These are phyloP conservation scores for Lipomyces sp. DNA, from an alignment of 805 yeast genomes.

Conservation along the genomic window DNA sequence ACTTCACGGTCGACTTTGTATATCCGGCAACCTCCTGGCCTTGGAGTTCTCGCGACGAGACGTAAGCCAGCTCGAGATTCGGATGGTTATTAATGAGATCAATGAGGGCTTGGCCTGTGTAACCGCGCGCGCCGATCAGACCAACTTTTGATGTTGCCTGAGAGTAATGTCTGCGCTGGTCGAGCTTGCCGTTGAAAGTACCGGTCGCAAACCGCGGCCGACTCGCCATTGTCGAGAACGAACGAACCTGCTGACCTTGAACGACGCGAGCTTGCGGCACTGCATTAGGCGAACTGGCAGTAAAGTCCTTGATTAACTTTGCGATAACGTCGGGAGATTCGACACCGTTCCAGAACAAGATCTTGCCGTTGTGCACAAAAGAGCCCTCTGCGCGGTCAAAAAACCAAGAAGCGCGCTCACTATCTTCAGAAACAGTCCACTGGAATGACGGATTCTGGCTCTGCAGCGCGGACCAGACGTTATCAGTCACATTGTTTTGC, in stretches of 20 bases:
- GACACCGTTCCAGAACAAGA: conserved; percentile 93
- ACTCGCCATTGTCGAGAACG: conserved; percentile 11
- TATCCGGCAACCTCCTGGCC: conserved; percentile 88
- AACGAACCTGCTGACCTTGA: conserved; percentile 10
- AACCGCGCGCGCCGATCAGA: conserved; percentile 97
- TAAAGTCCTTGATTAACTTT: conserved; percentile 11
- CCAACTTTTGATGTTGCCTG: conserved; percentile 67
- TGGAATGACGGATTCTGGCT: conserved; percentile 70
- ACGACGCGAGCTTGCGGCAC: neutral
- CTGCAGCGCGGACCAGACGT: conserved; percentile 77
- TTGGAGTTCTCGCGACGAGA: conserved; percentile 88
- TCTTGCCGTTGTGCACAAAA: conserved; percentile 80
- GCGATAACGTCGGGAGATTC: conserved; percentile 27
- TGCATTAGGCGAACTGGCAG: neutral
- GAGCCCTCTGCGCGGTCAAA: conserved; percentile 94
- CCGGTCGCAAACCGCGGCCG: conserved; percentile 1
- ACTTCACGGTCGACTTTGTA: conserved; percentile 62
- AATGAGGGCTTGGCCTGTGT: conserved; percentile 91
- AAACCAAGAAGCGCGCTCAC: conserved; percentile 86
- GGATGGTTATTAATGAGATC: conserved; percentile 85
- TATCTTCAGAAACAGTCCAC: conserved; percentile 90
- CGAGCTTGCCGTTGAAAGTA: neutral
- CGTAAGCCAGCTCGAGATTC: conserved; percentile 80
- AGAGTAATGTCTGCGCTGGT: conserved; percentile 42
- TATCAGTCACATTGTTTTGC: conserved; percentile 96